Conservation (phyloP, 139 green algal species). For the Nannochloris sp. region DNA sequence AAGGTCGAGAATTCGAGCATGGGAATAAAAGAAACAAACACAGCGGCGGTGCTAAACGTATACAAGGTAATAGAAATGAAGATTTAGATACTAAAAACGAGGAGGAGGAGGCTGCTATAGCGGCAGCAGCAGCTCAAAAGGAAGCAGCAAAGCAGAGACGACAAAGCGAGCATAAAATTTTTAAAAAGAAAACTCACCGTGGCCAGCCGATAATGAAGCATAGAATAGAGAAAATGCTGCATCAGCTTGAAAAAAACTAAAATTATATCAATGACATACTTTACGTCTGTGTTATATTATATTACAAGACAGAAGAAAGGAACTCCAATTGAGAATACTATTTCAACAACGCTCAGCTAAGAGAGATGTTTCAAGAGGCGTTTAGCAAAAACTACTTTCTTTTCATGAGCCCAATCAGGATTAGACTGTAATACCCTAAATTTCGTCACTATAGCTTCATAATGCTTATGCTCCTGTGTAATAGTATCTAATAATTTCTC, state of each 20-base stretch:
- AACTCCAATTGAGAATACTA: too few species aligned
- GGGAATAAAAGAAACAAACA: too few species aligned
- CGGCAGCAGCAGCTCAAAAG: too few species aligned
- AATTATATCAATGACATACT: background rate
- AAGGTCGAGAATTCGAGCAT: too few species aligned
- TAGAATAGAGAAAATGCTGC: slow-evolving; percentile 46
- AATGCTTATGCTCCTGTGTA: slow-evolving; percentile 11
- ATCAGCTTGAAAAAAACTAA: slow-evolving; percentile 20
- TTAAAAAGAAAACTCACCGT: slow-evolving; percentile 39
- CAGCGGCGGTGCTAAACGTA: too few species aligned
- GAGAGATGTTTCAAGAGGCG: slow-evolving; percentile 9
- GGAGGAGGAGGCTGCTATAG: too few species aligned
- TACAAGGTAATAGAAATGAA: too few species aligned
- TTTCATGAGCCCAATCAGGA: slow-evolving; percentile 9
- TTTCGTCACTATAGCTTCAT: background rate
- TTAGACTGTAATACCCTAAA: slow-evolving; percentile 15
- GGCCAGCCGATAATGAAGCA: slow-evolving; percentile 69
- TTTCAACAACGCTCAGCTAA: background rate
- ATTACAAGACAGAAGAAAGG: too few species aligned
- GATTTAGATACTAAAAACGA: too few species aligned
- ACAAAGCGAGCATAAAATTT: slow-evolving; percentile 8
- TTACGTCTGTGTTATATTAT: background rate
- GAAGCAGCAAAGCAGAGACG: background rate
- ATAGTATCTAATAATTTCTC: slow-evolving; percentile 1
- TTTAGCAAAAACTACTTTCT: slow-evolving; percentile 18